Base-by-base conservation (phyloP, 495 filamentous ascomycete genomes). In the Penicillium tannophilum region DNA sequence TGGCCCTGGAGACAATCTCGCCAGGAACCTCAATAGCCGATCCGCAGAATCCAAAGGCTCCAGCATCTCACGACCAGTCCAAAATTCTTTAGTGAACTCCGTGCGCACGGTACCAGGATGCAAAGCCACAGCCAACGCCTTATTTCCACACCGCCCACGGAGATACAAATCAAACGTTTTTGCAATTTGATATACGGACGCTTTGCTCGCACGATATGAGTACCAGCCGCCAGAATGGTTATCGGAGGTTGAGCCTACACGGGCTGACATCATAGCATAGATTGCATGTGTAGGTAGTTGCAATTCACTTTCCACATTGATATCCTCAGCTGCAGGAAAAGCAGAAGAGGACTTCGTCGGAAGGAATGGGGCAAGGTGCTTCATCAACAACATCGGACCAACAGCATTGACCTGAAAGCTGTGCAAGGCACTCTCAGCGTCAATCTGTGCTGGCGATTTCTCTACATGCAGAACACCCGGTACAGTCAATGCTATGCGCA, bases 41-140 rank as follows among this genome's bases (percentile, higher is more conserved):
- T 78, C 77, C 2, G 82, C 89, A 6, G 87, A 83, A 65, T 83
- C 85, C 49, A 84, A 82, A 7, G 84, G 73, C 12, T 77, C 79
- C 54, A 93, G 61, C 76, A 85, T 85, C 47, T 81, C 83, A 56
- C 81, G 77, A 43, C 77, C 65, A 64, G 65, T 78, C 90, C 88
- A 93, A 66, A 88, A 93, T 43, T 86, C 87, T 62, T 73, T 79
- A 48, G 86, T 90, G 63, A 95, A 74, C 12, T 80, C 86, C 45
- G 90, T 93, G 71, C 83, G 86, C 41, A 95, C 90, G 9, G 90
- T 94, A 2, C 92, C 90, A 5, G 90, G 91, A 75, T 95, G 91
- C 69, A 93, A 76, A n/a, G 79, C 81, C 5, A 96, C 73, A 0
- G 81, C 82, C 59, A 92, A 74, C 1, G 86, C 88, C 43, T 82